phyloP scores from a whole-genome alignment of 768 basidiomycete species.

The Russula sp. region DNA sequence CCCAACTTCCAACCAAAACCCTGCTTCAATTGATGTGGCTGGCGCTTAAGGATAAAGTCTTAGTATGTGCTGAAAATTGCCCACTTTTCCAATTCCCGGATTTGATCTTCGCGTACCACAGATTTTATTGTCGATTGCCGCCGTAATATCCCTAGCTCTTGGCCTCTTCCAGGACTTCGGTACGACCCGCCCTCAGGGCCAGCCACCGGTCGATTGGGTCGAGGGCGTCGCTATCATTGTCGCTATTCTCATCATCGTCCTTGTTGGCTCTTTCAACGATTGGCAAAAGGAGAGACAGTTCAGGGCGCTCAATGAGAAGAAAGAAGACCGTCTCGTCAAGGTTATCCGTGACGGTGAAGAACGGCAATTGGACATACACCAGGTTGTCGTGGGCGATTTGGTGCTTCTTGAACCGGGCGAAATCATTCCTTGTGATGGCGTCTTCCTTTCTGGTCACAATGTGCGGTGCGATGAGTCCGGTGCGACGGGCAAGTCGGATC shows the following conservation, averaged over 20 bases:
- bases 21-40: slow-evolving; percentile 54
- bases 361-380: slow-evolving; percentile 40
- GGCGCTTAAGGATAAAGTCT: slow-evolving; percentile 57
- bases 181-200: slow-evolving; percentile 44
- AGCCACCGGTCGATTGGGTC: slow-evolving; percentile 92
- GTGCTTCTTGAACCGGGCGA: slow-evolving; percentile 92
- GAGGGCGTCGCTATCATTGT: slow-evolving; percentile 85
- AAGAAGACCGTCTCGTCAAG: slow-evolving; percentile 89
- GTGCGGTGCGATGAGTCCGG: slow-evolving; percentile 95
- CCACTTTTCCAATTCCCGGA: neutral
- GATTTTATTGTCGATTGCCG: slow-evolving; percentile 88
- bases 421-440: slow-evolving; percentile 91
- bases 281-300: slow-evolving; percentile 99
- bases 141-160: slow-evolving; percentile 86
- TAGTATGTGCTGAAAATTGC: slow-evolving; percentile 37
- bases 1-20: slow-evolving; percentile 42
- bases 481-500: slow-evolving; percentile 94
- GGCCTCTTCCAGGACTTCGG: slow-evolving; percentile 95
- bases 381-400: slow-evolving; percentile 92
- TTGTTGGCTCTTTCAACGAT: slow-evolving; percentile 93
- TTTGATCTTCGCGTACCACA: slow-evolving; percentile 41
- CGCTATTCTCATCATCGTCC: slow-evolving; percentile 68
- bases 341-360: slow-evolving; percentile 38
- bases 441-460: slow-evolving; percentile 89
- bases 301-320: slow-evolving; percentile 86